Conservation (phyloP, 805 yeast species). For the Schwanniomyces pseudopolymorphus region DNA sequence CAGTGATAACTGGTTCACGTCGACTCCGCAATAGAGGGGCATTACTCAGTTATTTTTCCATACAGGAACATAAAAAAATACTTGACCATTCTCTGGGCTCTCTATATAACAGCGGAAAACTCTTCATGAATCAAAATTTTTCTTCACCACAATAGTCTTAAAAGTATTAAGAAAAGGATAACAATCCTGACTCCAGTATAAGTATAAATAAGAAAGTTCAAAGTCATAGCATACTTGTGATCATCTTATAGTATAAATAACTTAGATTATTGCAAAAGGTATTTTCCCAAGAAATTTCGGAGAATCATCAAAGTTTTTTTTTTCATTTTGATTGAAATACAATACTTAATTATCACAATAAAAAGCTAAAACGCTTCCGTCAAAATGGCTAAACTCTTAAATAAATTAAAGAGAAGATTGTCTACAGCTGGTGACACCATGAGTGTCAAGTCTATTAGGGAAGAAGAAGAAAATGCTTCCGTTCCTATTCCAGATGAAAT, state of each 20-base stretch:
- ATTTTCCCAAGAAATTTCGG: too few species aligned
- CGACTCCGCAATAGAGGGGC: background rate
- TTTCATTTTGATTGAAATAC: background rate
- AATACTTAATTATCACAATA: too few species aligned
- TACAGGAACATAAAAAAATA: background rate
- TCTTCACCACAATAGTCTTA: background rate
- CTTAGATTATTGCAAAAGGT: background rate
- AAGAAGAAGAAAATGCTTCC: background rate
- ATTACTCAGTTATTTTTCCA: background rate
- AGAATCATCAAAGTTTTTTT: too few species aligned
- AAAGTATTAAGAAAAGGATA: background rate
- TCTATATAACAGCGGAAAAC: background rate
- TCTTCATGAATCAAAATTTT: background rate
- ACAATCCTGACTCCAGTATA: background rate
- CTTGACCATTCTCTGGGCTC: background rate
- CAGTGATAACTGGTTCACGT: background rate
- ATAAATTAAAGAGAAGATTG: slow-evolving; percentile 2
- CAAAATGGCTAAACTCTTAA: background rate
- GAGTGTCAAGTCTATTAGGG: slow-evolving; percentile 7
- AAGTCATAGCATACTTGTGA: background rate
- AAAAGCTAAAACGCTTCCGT: background rate
- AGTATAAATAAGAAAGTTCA: background rate
- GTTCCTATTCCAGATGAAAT: slow-evolving; percentile 37
- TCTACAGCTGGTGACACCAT: slow-evolving; percentile 6
- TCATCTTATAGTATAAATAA: background rate